phyloP scores from a whole-genome alignment of 2,329 filamentous ascomycete genomes.

The Elsinoe ampelina region DNA sequence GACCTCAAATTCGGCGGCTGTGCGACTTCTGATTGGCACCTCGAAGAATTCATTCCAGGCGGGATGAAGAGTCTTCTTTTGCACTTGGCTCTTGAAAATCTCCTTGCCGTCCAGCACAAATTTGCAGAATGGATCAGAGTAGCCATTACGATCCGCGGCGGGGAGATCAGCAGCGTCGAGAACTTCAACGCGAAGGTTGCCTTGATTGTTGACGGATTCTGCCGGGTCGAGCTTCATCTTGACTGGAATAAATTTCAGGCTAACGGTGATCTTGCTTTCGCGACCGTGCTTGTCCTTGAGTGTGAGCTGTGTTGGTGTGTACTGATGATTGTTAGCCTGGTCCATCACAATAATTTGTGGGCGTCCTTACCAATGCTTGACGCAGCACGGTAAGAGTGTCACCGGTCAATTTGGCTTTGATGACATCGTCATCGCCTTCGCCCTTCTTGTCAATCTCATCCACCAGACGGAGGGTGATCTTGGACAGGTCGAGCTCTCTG shows the following conservation, averaged over 20 bases:
- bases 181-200: slow-evolving; percentile 85
- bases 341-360: neutral
- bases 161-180: slow-evolving; percentile 81
- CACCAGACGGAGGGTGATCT: slow-evolving; percentile 76
- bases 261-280: slow-evolving; percentile 74
- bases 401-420: slow-evolving; percentile 72
- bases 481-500: slow-evolving; percentile 93
- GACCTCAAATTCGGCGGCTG: slow-evolving; percentile 70
- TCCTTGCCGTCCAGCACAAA: slow-evolving; percentile 85
- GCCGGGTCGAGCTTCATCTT: slow-evolving; percentile 88
- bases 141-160: slow-evolving; percentile 88
- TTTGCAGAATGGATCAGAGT: slow-evolving; percentile 93
- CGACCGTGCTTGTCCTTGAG: slow-evolving; percentile 70
- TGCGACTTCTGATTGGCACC: slow-evolving; percentile 69
- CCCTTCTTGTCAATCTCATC: slow-evolving; percentile 68
- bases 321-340: slow-evolving; percentile 41
- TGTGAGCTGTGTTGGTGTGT: slow-evolving; percentile 76
- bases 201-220: slow-evolving; percentile 99
- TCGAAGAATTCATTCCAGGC: slow-evolving; percentile 97
- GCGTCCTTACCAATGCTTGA: slow-evolving; percentile 62
- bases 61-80: slow-evolving; percentile 94
- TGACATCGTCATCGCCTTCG: slow-evolving; percentile 59
- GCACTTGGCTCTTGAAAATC: slow-evolving; percentile 87
- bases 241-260: slow-evolving; percentile 87
- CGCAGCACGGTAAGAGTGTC: slow-evolving; percentile 81